Percentiles rank a stretch among this genome's conserved stretches.
phyloP scores from a whole-genome alignment of 208 protist genomes.

The Leishmania tropica region DNA sequence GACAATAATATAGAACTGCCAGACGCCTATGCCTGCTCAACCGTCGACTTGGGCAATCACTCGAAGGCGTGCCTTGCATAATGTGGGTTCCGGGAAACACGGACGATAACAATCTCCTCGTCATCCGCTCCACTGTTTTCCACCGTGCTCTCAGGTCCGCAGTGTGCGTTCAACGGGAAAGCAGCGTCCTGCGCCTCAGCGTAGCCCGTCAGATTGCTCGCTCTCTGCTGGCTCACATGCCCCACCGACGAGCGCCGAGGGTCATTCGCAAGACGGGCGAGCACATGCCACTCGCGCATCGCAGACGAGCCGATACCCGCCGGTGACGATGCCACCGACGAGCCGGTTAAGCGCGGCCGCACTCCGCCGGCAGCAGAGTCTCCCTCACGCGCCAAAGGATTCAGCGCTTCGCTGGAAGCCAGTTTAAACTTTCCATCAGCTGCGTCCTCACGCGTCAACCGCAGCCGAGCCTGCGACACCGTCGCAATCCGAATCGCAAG shows the following conservation, averaged over 20 bases:
- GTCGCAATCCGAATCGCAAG: background rate
- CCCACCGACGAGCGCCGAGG: no score
- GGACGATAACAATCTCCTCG: background rate
- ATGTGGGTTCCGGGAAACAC: background rate
- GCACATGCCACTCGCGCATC: background rate
- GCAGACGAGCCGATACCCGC: no score
- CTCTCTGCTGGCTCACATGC: no score
- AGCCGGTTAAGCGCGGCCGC: no score
- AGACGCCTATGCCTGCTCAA: background rate
- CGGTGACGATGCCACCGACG: no score
- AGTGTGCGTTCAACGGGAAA: background rate
- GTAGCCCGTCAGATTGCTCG: no score
- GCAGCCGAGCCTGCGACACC: slow-evolving; percentile 7
- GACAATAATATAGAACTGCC: background rate
- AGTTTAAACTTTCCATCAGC: slow-evolving; percentile 18
- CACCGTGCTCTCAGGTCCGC: background rate
- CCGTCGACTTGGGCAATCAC: background rate
- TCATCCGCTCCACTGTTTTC: background rate
- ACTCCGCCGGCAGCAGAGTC: background rate
- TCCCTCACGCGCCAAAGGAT: background rate
- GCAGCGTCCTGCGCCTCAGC: background rate
- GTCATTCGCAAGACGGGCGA: background rate
- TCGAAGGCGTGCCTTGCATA: background rate
- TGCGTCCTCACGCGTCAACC: slow-evolving; percentile 22
- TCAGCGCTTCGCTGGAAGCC: background rate